Conservation (phyloP, 305 asterid species). For the Ruellia speciosa region DNA sequence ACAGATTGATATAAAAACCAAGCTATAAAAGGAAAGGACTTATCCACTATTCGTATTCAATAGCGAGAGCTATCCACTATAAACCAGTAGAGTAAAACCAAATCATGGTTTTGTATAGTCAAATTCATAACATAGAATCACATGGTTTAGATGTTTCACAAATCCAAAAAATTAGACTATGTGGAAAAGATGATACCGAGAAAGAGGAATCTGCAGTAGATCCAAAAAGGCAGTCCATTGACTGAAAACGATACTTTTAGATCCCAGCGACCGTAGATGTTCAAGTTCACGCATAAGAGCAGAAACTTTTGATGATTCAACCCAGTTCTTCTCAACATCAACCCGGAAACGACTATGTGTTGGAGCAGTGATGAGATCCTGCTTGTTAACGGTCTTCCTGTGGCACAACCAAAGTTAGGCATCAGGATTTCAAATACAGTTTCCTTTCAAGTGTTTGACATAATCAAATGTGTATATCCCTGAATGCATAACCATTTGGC, state of each 20-base stretch:
- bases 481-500: too few species aligned
- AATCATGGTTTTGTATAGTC: too few species aligned
- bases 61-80: neutral
- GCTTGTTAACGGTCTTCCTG: constrained; percentile 71
- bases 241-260: constrained; percentile 93
- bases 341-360: constrained; percentile 84
- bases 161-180: constrained; percentile 8
- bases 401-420: constrained; percentile 19
- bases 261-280: constrained; percentile 39
- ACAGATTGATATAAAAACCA: too few species aligned
- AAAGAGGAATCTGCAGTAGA: constrained; percentile 84
- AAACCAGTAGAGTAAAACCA: constrained; percentile 4
- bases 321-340: constrained; percentile 89
- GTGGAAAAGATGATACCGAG: constrained; percentile 41
- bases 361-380: constrained; percentile 90
- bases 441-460: constrained; percentile 15
- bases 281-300: constrained; percentile 68
- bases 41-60: too few species aligned
- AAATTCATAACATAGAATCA: constrained; percentile 7
- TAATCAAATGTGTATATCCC: neutral
- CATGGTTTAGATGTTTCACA: constrained; percentile 3
- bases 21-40: too few species aligned
- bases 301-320: constrained; percentile 83
- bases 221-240: constrained; percentile 99
- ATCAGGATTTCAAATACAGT: constrained; percentile 12